phyloP scores from a whole-genome alignment of 116 monocot genomes.

The Thalassia testudinum region DNA sequence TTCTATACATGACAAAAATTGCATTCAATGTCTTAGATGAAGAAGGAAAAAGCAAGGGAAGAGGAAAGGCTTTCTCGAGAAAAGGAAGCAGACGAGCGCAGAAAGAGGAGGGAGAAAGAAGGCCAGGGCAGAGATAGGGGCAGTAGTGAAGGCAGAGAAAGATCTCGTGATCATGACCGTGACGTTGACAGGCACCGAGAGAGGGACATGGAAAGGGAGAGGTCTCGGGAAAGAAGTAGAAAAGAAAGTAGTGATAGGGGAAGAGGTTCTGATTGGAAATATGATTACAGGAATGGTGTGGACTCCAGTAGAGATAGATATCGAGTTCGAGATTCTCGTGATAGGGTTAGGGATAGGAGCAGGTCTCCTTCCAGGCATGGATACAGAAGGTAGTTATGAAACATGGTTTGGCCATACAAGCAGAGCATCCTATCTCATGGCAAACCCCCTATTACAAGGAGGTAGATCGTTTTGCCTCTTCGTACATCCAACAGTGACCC shows the following conservation, averaged over 20 bases:
- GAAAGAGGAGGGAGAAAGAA: slow-evolving; percentile 48
- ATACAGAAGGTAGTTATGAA: slow-evolving; percentile 32
- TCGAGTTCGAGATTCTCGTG: slow-evolving; percentile 25
- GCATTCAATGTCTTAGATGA: slow-evolving; percentile 3
- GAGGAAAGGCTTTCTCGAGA: slow-evolving; percentile 51
- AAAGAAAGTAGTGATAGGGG: slow-evolving; percentile 39
- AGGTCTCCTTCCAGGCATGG: slow-evolving; percentile 61
- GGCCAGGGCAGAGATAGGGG: slow-evolving; percentile 20
- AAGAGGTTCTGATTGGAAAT: slow-evolving; percentile 32
- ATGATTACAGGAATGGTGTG: slow-evolving; percentile 54
- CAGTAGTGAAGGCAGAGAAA: slow-evolving; percentile 9
- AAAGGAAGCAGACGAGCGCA: slow-evolving; percentile 67
- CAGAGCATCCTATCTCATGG: neutral
- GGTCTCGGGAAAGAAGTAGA: slow-evolving; percentile 47
- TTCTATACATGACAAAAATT: neutral
- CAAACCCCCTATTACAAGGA: slow-evolving; percentile 22
- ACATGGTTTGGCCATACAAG: slow-evolving; percentile 29
- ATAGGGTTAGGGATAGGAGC: slow-evolving; percentile 48
- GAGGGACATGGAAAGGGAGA: slow-evolving; percentile 27
- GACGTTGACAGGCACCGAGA: slow-evolving; percentile 29
- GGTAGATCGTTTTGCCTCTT: slow-evolving; percentile 50
- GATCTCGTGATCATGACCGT: slow-evolving; percentile 16
- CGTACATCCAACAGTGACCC: too few species aligned
- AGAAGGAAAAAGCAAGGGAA: slow-evolving; percentile 89
- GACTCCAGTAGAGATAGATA: slow-evolving; percentile 52